These are phyloP conservation scores for Phytophthora pseudosyringae DNA, from an alignment of 352 stramenopile genomes.

Conservation along the genomic window DNA sequence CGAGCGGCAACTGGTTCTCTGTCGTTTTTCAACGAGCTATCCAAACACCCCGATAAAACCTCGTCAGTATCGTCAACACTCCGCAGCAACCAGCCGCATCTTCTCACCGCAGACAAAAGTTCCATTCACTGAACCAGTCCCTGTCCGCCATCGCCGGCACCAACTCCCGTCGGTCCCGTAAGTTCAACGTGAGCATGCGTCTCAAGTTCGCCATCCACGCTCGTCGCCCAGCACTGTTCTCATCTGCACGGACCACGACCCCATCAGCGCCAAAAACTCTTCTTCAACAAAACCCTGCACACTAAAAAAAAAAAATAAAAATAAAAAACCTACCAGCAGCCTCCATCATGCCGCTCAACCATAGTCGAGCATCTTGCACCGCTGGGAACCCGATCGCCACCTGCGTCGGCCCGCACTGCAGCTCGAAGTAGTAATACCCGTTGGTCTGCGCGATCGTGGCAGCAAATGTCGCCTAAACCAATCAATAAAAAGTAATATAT, in stretches of 20 bases:
- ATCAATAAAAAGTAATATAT: slow-evolving; percentile 7
- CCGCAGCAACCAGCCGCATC: not conserved
- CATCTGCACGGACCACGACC: slow-evolving; percentile 38
- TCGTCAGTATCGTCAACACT: no score
- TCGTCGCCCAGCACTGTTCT: slow-evolving; percentile 74
- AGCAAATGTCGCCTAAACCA: slow-evolving; percentile 46
- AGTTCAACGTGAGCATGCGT: slow-evolving; percentile 52
- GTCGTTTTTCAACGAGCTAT: slow-evolving; percentile 47
- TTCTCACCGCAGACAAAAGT: slow-evolving; percentile 67
- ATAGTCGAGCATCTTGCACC: slow-evolving; percentile 50
- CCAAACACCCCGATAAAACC: not conserved
- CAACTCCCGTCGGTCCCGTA: slow-evolving; percentile 59
- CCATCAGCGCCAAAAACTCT: not conserved
- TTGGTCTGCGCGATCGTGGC: slow-evolving; percentile 42
- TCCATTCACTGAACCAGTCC: slow-evolving; percentile 87
- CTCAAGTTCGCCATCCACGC: slow-evolving; percentile 70
- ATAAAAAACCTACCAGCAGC: slow-evolving; percentile 38
- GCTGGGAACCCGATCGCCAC: slow-evolving; percentile 61
- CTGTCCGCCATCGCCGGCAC: slow-evolving; percentile 64
- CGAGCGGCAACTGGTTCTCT: slow-evolving; percentile 44
- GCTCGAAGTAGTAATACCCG: slow-evolving; percentile 69
- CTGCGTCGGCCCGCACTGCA: slow-evolving; percentile 48
- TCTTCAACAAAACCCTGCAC: not conserved
- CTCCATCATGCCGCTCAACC: slow-evolving; percentile 74
- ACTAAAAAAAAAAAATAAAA: no score